These are phyloP conservation scores for Cryptosporidium sp. DNA, from an alignment of 169 alveolate genomes.

Conservation along the genomic window DNA sequence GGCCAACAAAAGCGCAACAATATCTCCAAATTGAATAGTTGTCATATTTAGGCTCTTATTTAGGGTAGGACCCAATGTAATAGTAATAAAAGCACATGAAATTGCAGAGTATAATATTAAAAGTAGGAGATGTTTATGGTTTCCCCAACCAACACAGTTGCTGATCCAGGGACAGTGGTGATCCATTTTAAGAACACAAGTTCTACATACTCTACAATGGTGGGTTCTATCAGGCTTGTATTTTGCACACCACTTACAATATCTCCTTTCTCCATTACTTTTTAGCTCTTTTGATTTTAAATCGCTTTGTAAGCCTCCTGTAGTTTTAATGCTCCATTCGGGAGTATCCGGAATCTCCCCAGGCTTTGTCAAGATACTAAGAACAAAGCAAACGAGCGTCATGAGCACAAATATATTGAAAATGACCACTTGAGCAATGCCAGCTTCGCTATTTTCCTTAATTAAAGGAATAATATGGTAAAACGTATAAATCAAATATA, in stretches of 20 bases:
- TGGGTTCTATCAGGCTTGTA: slow-evolving; percentile 86
- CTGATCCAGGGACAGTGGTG: slow-evolving; percentile 93
- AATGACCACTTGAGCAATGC: slow-evolving; percentile 68
- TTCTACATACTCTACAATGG: slow-evolving; percentile 86
- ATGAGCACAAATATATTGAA: slow-evolving; percentile 77
- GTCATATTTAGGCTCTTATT: slow-evolving; percentile 10
- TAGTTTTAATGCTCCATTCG: slow-evolving; percentile 83
- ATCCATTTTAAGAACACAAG: slow-evolving; percentile 91
- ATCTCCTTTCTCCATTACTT: slow-evolving; percentile 76
- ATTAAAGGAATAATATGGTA: slow-evolving; percentile 59
- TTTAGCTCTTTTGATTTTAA: slow-evolving; percentile 29
- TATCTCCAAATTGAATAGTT: slow-evolving; percentile 77
- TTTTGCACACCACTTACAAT: slow-evolving; percentile 84
- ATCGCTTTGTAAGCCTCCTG: not conserved
- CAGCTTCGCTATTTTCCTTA: slow-evolving; percentile 24
- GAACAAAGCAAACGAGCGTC: slow-evolving; percentile 83
- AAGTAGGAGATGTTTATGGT: slow-evolving; percentile 88
- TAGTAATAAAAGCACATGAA: slow-evolving; percentile 80
- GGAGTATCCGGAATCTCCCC: slow-evolving; percentile 87
- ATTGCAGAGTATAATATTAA: slow-evolving; percentile 84
- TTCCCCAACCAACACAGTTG: slow-evolving; percentile 90
- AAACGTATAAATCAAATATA: slow-evolving; percentile 53
- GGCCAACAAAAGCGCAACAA: slow-evolving; percentile 83
- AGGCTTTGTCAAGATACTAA: slow-evolving; percentile 86
- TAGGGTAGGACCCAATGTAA: slow-evolving; percentile 81